Base-by-base conservation (phyloP, 148 eudicot genomes). In the Rheum nobile region DNA sequence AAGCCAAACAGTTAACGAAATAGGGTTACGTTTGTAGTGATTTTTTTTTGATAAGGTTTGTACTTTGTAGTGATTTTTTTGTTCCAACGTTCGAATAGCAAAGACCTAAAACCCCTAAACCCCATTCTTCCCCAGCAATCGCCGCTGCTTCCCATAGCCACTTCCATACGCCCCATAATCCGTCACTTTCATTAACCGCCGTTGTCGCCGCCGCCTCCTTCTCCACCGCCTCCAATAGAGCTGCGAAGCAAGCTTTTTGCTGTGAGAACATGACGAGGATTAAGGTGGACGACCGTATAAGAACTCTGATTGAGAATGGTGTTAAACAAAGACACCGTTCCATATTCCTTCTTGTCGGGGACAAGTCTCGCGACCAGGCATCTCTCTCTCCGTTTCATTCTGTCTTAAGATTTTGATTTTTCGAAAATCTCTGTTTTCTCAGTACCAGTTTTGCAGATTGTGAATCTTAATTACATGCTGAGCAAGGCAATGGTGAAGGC, bases 281-380 rank as follows among this genome's bases (percentile, higher is more conserved):
- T 82, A 94, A 91, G 79, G 97, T 94, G 11, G 98, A 94, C 76
- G 96, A 94, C 61, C 89, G 98, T 11, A 89, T 94, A 61, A 67
- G 96, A 76, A 89, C 91, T 37, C 85, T 94, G 37, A 94, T 94
- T n/a, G 96, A 94, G 48, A 94, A 94, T 74, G 97, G 98, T 29
- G 98, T 91, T 76, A 91, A 88, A 79, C 83, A 74, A 28, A 79
- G 88, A 21, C 98, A 91, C 75, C 97, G 98, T 31, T 94, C 98
- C n/a, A 68, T 94, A 73, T 85, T 94, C 41, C 84, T 91, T 78
- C 88, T 94, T 17, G 78, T 94, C 26, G 98, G 98, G 13, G 98
- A 94, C 80, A 94, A 94, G 63, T 91, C 88, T 32, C 95, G 86
- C 22, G 90, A 89, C 80, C 97, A 88, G 91, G 97, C 68, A 75